Conservation (phyloP, 306 rosid species). For the Quercus alba region DNA sequence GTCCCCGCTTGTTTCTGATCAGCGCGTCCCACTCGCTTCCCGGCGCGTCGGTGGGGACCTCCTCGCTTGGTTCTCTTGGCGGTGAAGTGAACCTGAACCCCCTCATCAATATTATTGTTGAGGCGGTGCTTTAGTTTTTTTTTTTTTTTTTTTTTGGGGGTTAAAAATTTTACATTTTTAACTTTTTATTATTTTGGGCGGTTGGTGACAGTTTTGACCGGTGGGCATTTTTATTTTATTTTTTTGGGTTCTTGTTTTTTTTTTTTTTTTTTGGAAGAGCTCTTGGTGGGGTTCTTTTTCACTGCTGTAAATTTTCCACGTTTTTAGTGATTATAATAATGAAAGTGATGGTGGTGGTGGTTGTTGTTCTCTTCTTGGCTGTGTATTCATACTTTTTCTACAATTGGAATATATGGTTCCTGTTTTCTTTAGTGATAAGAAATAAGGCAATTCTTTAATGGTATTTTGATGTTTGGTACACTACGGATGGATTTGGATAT, state of each 20-base stretch:
- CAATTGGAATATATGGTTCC: background rate
- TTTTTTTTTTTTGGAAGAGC: background rate
- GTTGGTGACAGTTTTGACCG: conserved; percentile 25
- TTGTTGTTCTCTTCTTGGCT: background rate
- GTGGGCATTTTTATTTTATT: background rate
- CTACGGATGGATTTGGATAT: no score
- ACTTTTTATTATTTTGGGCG: background rate
- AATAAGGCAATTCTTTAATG: no score
- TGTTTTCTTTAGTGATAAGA: background rate
- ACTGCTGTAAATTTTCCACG: conserved; percentile 20
- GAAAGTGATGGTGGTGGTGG: background rate
- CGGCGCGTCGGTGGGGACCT: conserved; percentile 53
- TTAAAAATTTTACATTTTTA: background rate
- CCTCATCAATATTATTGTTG: no score
- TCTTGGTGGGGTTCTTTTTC: background rate
- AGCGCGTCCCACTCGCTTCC: conserved; percentile 49
- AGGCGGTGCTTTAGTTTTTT: conserved; percentile 6
- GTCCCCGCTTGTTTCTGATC: conserved; percentile 39
- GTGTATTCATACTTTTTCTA: background rate
- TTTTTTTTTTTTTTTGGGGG: background rate
- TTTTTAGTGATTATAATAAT: conserved; percentile 13
- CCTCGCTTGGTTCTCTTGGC: conserved; percentile 54
- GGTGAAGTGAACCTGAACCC: conserved; percentile 6
- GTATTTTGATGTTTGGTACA: no score
- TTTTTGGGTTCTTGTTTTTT: no score